Percentiles rank a stretch among this genome's conserved stretches.
Conservation (phyloP, 2,329 filamentous ascomycete species). For the Dothideomycetes sp. region DNA sequence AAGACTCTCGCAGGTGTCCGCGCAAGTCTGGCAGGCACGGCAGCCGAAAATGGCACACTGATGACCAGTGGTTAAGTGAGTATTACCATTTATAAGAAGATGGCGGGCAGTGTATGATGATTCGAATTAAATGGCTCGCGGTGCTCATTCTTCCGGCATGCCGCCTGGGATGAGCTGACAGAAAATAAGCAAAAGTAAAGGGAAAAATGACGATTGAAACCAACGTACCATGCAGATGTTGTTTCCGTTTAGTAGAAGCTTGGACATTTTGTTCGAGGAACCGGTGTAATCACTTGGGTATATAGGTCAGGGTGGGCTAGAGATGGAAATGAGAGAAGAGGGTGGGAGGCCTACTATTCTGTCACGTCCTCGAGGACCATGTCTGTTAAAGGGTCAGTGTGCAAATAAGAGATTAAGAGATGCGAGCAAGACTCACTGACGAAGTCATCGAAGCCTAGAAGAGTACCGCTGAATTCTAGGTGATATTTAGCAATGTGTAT, state of each 20-base stretch:
- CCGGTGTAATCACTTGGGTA: conserved; percentile 72
- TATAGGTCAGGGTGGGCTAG: conserved; percentile 3
- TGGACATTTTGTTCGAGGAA: conserved; percentile 76
- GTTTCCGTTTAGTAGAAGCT: conserved; percentile 94
- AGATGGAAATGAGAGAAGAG: too few relatives aligned
- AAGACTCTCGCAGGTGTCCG: too few relatives aligned
- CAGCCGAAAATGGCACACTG: too few relatives aligned
- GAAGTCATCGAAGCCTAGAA: conserved; percentile 97
- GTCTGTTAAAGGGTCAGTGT: conserved; percentile 44
- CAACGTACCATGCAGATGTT: conserved; percentile 92
- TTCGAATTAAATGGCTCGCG: not conserved
- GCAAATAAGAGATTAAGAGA: conserved; percentile 1
- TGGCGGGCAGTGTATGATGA: not conserved
- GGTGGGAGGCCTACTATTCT: conserved; percentile 54
- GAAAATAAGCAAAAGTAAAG: conserved; percentile 1
- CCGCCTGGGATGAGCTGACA: conserved; percentile 16
- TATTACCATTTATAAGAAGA: too few relatives aligned
- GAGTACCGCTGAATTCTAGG: conserved; percentile 85
- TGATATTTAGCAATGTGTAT: conserved; percentile 11
- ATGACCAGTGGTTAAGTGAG: too few relatives aligned
- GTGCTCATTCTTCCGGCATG: conserved; percentile 14
- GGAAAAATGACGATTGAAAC: not conserved
- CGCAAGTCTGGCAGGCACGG: too few relatives aligned
- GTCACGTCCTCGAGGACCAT: conserved; percentile 98
- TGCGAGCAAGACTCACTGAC: conserved; percentile 65